A percentile compares a stretch with the other conserved stretches of the same genome.
Evolutionary conservation across 2,329 filamentous ascomycete genomes (phyloP).

Genomic region (Fusarium sp.): DNA sequence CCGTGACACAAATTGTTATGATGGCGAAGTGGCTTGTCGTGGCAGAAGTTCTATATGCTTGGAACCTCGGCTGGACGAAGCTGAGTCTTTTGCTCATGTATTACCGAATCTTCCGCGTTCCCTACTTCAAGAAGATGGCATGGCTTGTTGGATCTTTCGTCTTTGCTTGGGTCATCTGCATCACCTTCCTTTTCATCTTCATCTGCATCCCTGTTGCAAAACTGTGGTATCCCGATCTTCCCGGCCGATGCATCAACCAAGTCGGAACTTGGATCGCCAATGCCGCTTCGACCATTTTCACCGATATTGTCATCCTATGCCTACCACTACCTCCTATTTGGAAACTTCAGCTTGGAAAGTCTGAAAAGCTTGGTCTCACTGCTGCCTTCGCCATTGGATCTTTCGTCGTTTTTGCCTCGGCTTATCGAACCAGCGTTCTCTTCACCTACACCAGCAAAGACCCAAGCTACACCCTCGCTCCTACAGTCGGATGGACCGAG

Average conservation of each 20-base stretch:
- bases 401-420: conserved; percentile 63
- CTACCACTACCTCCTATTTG: conserved; percentile 61
- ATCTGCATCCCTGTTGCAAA: conserved; percentile 64
- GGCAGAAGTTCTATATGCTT: conserved; percentile 62
- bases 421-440: conserved; percentile 61
- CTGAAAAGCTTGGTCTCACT: conserved; percentile 59
- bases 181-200: conserved; percentile 64
- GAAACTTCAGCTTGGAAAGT: conserved; percentile 56
- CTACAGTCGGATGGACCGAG: conserved; percentile 60
- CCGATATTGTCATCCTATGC: conserved; percentile 59
- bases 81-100: conserved; percentile 65
- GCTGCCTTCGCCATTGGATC: conserved; percentile 60
- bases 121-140: conserved; percentile 57
- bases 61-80: conserved; percentile 64
- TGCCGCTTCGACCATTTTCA: conserved; percentile 60
- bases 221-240: conserved; percentile 60
- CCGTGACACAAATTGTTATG: conserved; percentile 53
- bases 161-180: conserved; percentile 61
- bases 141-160: conserved; percentile 58
- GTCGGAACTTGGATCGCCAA: conserved; percentile 65
- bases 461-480: conserved; percentile 61
- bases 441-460: conserved; percentile 58
- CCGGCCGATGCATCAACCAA: conserved; percentile 62
- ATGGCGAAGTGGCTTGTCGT: conserved; percentile 62
- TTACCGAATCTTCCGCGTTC: conserved; percentile 63